These are phyloP conservation scores for Graphilbum sp. DNA, from an alignment of 2,329 filamentous ascomycete species.

Conservation along the genomic window DNA sequence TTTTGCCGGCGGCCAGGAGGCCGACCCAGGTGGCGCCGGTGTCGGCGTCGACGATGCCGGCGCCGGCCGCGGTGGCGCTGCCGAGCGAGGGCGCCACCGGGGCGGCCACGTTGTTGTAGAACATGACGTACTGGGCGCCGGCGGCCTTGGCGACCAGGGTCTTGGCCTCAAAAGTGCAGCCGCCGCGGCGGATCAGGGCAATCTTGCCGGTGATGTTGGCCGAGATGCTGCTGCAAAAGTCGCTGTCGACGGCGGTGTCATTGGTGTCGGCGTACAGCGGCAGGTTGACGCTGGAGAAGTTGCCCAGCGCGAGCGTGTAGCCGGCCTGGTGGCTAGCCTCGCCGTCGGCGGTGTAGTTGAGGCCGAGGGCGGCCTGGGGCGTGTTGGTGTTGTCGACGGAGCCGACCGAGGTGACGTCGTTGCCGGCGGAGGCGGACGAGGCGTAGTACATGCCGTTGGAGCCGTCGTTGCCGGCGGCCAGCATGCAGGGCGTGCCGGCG, in stretches of 20 bases:
- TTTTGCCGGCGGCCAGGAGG: background rate
- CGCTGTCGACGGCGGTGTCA: conserved; percentile 32
- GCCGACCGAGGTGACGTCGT: conserved; percentile 28
- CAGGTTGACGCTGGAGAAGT: conserved; percentile 26
- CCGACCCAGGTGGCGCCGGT: background rate
- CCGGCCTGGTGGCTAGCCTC: conserved; percentile 19
- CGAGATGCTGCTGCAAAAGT: conserved; percentile 25
- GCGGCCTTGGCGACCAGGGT: conserved; percentile 31
- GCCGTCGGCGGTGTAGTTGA: conserved; percentile 20
- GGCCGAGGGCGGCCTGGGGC: conserved; percentile 23
- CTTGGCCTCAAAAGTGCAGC: conserved; percentile 37
- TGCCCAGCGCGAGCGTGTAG: conserved; percentile 21
- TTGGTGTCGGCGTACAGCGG: conserved; percentile 27
- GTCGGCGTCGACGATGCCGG: background rate
- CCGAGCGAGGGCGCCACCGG: background rate
- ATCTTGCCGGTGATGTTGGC: conserved; percentile 40
- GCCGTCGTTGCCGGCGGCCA: conserved; percentile 13
- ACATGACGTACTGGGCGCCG: conserved; percentile 42
- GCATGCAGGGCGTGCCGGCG: conserved; percentile 22
- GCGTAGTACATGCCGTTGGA: conserved; percentile 29
- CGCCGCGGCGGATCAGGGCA: conserved; percentile 38
- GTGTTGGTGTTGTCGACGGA: conserved; percentile 31
- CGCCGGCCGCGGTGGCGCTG: background rate
- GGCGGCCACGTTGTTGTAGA: conserved; percentile 26
- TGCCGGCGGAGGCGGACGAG: conserved; percentile 30